These are phyloP conservation scores for Vanrija sp. DNA, from an alignment of 1,284 basidiomycete genomes.

Conservation along the genomic window DNA sequence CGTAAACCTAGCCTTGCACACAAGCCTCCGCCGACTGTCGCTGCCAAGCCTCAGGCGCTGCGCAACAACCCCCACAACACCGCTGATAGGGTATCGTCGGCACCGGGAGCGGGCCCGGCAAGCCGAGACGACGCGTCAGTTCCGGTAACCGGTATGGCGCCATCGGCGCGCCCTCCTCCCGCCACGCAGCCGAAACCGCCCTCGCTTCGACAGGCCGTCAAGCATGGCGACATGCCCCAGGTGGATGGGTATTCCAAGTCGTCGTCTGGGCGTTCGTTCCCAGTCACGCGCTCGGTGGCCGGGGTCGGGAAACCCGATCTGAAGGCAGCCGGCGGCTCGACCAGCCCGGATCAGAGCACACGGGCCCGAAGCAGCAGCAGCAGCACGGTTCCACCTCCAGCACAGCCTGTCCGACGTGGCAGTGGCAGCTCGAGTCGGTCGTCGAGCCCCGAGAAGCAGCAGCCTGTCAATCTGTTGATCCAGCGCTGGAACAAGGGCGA, in stretches of 20 bases:
- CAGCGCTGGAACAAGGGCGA: constrained; percentile 40
- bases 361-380: background rate
- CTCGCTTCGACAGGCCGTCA: constrained; percentile 4
- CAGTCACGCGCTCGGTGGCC: constrained; percentile 7
- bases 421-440: constrained; percentile 6
- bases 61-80: constrained; percentile 9
- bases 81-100: background rate
- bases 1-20: no score
- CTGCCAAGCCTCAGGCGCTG: constrained; percentile 29
- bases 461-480: constrained; percentile 41
- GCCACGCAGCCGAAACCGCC: constrained; percentile 6
- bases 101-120: no score
- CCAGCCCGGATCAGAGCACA: background rate
- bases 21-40: constrained; percentile 21
- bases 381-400: background rate
- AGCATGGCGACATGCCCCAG: constrained; percentile 15
- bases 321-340: background rate
- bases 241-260: constrained; percentile 22
- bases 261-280: constrained; percentile 32
- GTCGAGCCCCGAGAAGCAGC: constrained; percentile 41
- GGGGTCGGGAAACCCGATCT: background rate
- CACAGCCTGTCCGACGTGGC: background rate
- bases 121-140: no score
- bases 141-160: no score
- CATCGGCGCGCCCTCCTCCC: background rate